Percentiles rank a stretch among this genome's conserved stretches.
Evolutionary conservation across 352 stramenopile species (phyloP).

Genomic region (Phytophthora pinifolia): DNA sequence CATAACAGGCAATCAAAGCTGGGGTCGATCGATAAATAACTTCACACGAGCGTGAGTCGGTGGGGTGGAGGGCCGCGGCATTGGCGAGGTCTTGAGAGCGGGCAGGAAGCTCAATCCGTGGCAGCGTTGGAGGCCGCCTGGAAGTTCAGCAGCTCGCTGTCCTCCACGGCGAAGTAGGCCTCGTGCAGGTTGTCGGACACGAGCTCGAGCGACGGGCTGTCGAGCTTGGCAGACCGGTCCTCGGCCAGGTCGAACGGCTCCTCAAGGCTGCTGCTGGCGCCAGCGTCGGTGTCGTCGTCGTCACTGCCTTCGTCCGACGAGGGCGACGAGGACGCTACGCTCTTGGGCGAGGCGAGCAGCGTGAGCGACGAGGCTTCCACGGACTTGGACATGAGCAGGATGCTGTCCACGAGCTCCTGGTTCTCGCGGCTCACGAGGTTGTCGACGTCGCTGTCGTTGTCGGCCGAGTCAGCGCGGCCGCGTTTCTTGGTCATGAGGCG

Average conservation of each 20-base stretch:
- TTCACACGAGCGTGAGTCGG: constrained; percentile 27
- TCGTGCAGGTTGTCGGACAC: constrained; percentile 81
- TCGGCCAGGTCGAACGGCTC: constrained; percentile 40
- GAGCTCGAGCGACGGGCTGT: constrained; percentile 54
- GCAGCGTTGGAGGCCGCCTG: constrained; percentile 21
- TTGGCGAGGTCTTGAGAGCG: neutral
- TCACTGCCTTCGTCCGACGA: constrained; percentile 55
- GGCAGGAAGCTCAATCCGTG: constrained; percentile 26
- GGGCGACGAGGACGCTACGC: constrained; percentile 51
- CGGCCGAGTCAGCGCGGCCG: constrained; percentile 28
- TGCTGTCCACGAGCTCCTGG: constrained; percentile 71
- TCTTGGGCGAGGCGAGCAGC: constrained; percentile 62
- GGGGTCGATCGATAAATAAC: constrained; percentile 50
- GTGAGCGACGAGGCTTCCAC: constrained; percentile 55
- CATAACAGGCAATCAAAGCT: constrained; percentile 41
- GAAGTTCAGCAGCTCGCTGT: constrained; percentile 73
- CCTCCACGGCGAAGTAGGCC: constrained; percentile 63
- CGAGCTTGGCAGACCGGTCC: constrained; percentile 30
- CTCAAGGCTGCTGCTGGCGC: constrained; percentile 31
- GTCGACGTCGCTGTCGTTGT: constrained; percentile 27
- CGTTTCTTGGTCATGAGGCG: constrained; percentile 72
- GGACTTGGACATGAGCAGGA: constrained; percentile 75
- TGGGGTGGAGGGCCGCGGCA: constrained; percentile 13
- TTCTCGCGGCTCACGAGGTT: constrained; percentile 54
- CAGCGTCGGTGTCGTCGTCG: constrained; percentile 33